Evolutionary conservation across 805 yeast species (phyloP).

Genomic region (Candida hungchunana): DNA sequence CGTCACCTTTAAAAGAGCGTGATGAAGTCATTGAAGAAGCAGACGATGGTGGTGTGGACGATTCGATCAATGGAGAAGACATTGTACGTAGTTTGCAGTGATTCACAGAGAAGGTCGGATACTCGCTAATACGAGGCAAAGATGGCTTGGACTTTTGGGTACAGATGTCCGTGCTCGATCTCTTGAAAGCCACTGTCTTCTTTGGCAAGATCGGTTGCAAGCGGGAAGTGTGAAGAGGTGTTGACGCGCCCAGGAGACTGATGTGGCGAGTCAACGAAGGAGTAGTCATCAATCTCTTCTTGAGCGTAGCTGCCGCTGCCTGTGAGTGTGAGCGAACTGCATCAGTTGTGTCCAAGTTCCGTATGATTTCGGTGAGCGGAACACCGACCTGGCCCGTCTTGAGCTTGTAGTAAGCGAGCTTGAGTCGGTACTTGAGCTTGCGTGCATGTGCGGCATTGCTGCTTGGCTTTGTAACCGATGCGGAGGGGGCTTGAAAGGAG

Average conservation of each 20-base stretch:
- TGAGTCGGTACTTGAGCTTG: constrained; percentile 42
- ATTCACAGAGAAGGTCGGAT: constrained; percentile 7
- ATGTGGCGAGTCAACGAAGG: constrained; percentile 27
- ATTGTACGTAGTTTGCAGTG: background rate
- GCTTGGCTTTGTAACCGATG: background rate
- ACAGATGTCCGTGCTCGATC: constrained; percentile 8
- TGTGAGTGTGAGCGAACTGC: too few relatives aligned
- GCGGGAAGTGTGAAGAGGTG: constrained; percentile 20
- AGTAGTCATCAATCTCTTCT: constrained; percentile 11
- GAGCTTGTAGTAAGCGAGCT: constrained; percentile 49
- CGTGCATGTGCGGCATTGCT: constrained; percentile 29
- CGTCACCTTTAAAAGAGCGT: constrained; percentile 18
- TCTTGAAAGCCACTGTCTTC: constrained; percentile 21
- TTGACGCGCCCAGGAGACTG: constrained; percentile 34
- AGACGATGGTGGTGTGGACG: constrained; percentile 2
- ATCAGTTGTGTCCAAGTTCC: constrained; percentile 4
- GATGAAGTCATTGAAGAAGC: too few relatives aligned
- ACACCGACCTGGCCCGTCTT: constrained; percentile 42
- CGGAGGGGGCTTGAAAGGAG: constrained; percentile 6
- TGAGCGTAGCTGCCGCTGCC: background rate
- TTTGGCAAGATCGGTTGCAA: constrained; percentile 7
- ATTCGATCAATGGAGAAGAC: constrained; percentile 2
- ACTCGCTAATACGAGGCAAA: constrained; percentile 14
- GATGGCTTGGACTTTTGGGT: constrained; percentile 1
- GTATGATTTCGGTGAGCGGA: constrained; percentile 30